Base-by-base conservation (phyloP, 2,329 filamentous ascomycete species). In the Aspergillus costaricaensis region DNA sequence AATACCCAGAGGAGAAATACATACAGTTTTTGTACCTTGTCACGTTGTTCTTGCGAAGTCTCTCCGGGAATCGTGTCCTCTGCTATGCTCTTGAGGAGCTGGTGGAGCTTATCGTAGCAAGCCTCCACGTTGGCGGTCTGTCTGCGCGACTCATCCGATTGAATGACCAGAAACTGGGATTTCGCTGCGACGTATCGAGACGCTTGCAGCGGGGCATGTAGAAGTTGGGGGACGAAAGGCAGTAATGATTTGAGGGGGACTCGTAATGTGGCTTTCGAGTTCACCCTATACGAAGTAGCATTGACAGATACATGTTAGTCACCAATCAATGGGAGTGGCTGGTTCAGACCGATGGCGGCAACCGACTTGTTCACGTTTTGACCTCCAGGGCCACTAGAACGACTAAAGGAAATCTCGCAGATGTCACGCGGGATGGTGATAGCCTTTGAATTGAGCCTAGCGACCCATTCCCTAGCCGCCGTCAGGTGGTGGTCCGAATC, bases 311-410 rank as follows among this genome's bases (percentile, higher is more conserved):
- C 27, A n/a, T 32, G 41, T 55, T 47, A 55, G 53, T 47, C 39
- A 30, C 30, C 59, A 43, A 54, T 57, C 30, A 47, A 44, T 17
- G 19, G 41, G 19, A 44, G 49, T 36, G 32, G 32, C 12, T 21
- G 32, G n/a, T 15, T 49, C 21, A 55, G 49, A n/a, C 43, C n/a
- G 23, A 21, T 41, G 52, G 32, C 63, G 59, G 59, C 54, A 56
- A 70, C 79, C 65, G 74, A 88, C 86, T 89, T 89, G 76, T 89
- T 89, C 59, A 89, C 86, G 76, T 89, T 88, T 72, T 89, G 86
- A 10, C 86, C 86, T 54, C 86, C 86, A 17, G 86, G 86, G 3
- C 86, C 86, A 55, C 85, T 86, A 2, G 86, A 87, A 60, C 86
- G 80, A 70, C 85, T 87, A 72, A 87, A 89, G 52, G 81, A 85